Percentiles rank a stretch among this genome's conserved stretches.
These are phyloP conservation scores for Ogataea angusta DNA, from an alignment of 805 yeast species.

Conservation along the genomic window DNA sequence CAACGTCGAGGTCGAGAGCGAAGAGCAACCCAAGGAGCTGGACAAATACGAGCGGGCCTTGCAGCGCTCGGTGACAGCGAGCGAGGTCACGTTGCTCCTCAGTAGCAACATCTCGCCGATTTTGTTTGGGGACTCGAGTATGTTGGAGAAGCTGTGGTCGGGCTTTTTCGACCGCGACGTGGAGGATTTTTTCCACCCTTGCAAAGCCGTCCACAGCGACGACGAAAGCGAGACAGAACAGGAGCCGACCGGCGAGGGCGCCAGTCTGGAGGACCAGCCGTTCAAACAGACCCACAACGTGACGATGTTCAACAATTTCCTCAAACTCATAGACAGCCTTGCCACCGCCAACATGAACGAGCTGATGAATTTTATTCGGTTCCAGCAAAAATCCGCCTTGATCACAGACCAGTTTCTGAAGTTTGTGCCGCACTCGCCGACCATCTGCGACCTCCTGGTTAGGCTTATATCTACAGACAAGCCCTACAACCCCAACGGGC, in stretches of 20 bases:
- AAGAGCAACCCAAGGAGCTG: slow-evolving; percentile 7
- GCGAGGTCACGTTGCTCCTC: slow-evolving; percentile 29
- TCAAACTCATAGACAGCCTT: slow-evolving; percentile 82
- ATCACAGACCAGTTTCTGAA: slow-evolving; percentile 72
- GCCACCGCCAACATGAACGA: slow-evolving; percentile 79
- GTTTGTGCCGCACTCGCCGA: slow-evolving; percentile 79
- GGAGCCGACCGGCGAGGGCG: not conserved
- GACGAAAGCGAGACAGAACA: slow-evolving; percentile 13
- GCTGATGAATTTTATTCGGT: slow-evolving; percentile 65
- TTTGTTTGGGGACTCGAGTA: slow-evolving; percentile 20
- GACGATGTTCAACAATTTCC: slow-evolving; percentile 44
- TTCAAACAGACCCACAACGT: slow-evolving; percentile 29
- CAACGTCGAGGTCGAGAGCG: slow-evolving; percentile 17
- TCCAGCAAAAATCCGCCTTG: slow-evolving; percentile 31
- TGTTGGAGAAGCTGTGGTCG: slow-evolving; percentile 30
- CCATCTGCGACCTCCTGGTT: slow-evolving; percentile 82
- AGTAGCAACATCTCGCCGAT: slow-evolving; percentile 22
- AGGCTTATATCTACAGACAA: slow-evolving; percentile 89
- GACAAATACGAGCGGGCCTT: slow-evolving; percentile 24
- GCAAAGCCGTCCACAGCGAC: slow-evolving; percentile 9
- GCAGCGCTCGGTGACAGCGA: slow-evolving; percentile 28
- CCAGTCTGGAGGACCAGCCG: not conserved
- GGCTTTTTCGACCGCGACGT: slow-evolving; percentile 30
- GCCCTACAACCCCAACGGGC: slow-evolving; percentile 82
- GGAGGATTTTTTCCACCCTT: slow-evolving; percentile 16